A percentile compares a stretch with the other conserved stretches of the same genome.
These are phyloP conservation scores for Diospyros kaki DNA, from an alignment of 148 eudicot genomes.

Conservation along the genomic window DNA sequence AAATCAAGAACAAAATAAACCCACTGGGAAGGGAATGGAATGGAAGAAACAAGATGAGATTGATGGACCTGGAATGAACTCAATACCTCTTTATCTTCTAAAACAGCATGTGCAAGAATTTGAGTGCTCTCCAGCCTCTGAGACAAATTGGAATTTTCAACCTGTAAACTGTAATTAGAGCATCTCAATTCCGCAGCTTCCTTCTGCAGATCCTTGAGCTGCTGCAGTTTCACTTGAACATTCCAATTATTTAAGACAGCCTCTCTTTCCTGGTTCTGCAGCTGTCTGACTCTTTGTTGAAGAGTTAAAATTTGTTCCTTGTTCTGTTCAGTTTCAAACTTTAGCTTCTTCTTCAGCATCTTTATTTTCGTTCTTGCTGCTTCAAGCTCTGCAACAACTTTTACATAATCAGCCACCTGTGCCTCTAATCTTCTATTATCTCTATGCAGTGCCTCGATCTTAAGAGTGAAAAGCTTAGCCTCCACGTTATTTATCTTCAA, in stretches of 20 bases:
- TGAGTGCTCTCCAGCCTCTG: slow-evolving; percentile 58
- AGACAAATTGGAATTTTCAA: slow-evolving; percentile 59
- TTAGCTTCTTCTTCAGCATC: slow-evolving; percentile 59
- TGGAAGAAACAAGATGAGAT: slow-evolving; percentile 1
- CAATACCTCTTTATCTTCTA: slow-evolving; percentile 65
- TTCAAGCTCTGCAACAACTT: slow-evolving; percentile 68
- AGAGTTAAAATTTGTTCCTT: slow-evolving; percentile 58
- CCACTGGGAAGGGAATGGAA: background rate
- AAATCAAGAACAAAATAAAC: background rate
- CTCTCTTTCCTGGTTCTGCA: slow-evolving; percentile 44
- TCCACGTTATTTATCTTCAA: slow-evolving; percentile 62
- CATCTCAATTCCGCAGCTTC: slow-evolving; percentile 56
- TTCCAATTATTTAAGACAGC: slow-evolving; percentile 19
- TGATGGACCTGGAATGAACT: background rate
- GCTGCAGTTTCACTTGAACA: slow-evolving; percentile 27
- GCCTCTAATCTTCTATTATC: slow-evolving; percentile 63
- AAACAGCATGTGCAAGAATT: slow-evolving; percentile 50
- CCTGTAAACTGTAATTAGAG: slow-evolving; percentile 37
- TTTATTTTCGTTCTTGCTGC: slow-evolving; percentile 65
- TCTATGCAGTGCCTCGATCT: slow-evolving; percentile 59
- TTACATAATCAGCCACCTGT: slow-evolving; percentile 56
- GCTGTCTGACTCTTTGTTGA: slow-evolving; percentile 51
- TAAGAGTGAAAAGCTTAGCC: slow-evolving; percentile 57
- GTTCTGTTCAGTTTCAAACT: slow-evolving; percentile 51
- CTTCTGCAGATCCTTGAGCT: slow-evolving; percentile 46